These are phyloP conservation scores for Cordyceps tenuipes DNA, from an alignment of 2,329 filamentous ascomycete species.

Conservation along the genomic window DNA sequence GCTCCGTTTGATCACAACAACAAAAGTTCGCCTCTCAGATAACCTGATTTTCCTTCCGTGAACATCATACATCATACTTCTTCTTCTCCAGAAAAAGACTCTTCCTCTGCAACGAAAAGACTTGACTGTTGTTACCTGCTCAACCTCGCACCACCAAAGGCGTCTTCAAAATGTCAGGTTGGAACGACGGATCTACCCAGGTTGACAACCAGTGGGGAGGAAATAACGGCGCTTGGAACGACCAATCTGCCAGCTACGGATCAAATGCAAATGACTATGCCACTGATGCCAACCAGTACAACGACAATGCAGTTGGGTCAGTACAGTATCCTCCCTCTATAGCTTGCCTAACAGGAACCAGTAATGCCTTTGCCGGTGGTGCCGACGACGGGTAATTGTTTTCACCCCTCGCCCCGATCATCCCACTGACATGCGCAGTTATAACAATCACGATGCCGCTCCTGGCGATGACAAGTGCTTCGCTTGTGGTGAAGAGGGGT, in stretches of 20 bases:
- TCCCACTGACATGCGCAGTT: neutral
- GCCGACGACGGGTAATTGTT: neutral
- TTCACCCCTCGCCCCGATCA: too few relatives aligned
- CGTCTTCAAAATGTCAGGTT: neutral
- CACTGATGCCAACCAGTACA: neutral
- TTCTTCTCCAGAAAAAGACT: neutral
- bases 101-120: too few relatives aligned
- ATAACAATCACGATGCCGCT: conserved; percentile 10
- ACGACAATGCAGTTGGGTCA: too few relatives aligned
- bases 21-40: neutral
- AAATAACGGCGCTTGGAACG: neutral
- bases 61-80: neutral
- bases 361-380: neutral
- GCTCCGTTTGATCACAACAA: conserved; percentile 6
- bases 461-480: conserved; percentile 25
- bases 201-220: neutral
- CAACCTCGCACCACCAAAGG: too few relatives aligned
- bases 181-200: conserved; percentile 1
- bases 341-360: neutral
- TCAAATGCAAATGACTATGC: neutral
- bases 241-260: neutral
- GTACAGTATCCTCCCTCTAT: neutral
- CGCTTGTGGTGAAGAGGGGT: conserved; percentile 30
- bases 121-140: too few relatives aligned
- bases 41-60: neutral